phyloP scores from a whole-genome alignment of 2,329 filamentous ascomycete genomes.

The Talaromyces sp. region DNA sequence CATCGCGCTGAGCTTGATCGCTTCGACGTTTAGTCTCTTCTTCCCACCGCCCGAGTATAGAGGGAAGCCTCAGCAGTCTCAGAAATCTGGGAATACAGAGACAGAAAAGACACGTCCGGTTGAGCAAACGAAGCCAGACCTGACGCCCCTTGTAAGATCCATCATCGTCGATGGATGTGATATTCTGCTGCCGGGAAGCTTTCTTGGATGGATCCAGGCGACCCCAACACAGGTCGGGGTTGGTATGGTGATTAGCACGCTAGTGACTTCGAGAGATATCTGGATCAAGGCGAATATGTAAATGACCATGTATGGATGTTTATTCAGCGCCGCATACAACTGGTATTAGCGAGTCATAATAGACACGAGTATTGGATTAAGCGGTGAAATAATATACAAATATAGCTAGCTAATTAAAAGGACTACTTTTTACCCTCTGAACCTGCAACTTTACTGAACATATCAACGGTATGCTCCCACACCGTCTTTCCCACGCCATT shows the following conservation, averaged over 20 bases:
- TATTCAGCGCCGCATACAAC: not conserved
- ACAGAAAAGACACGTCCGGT: conserved; percentile 24
- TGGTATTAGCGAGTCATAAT: not conserved
- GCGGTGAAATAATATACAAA: not conserved
- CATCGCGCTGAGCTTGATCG: conserved; percentile 48
- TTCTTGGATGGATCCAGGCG: conserved; percentile 56
- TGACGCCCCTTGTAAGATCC: conserved; percentile 37
- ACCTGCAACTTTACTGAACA: conserved; percentile 12
- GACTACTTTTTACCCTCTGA: too few relatives aligned
- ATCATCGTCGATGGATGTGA: conserved; percentile 57
- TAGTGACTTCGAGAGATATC: conserved; percentile 55
- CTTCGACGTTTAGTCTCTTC: conserved; percentile 23
- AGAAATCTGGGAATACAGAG: conserved; percentile 6
- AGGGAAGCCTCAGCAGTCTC: not conserved
- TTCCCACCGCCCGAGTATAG: conserved; percentile 13
- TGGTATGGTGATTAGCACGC: conserved; percentile 57
- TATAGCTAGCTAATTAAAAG: too few relatives aligned
- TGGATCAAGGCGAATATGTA: conserved; percentile 42
- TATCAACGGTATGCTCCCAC: conserved; percentile 16
- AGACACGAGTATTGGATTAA: not conserved
- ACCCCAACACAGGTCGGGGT: conserved; percentile 50
- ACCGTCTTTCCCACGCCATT: conserved; percentile 16
- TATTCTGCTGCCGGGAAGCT: conserved; percentile 54
- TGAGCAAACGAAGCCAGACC: not conserved
- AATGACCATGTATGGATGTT: not conserved